These are phyloP conservation scores for Melaleuca alternifolia DNA, from an alignment of 345 rosid species.

Conservation along the genomic window DNA sequence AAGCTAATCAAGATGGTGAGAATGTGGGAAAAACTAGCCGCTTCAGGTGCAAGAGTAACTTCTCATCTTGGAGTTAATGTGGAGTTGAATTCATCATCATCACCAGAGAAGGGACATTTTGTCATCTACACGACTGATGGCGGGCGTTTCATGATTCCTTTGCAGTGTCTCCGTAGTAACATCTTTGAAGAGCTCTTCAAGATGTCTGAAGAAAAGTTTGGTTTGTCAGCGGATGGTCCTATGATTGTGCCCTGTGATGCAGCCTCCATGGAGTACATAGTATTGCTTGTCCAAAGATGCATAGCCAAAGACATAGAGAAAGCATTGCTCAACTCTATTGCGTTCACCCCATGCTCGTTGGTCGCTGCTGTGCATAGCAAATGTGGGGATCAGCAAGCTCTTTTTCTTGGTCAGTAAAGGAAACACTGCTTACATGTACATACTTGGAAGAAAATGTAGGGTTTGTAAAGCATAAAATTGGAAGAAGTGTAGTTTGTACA, in stretches of 20 bases:
- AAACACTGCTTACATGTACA: not conserved
- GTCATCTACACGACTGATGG: not conserved
- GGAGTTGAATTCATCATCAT: not conserved
- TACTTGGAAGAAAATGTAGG: not conserved
- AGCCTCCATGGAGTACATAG: conserved; percentile 4
- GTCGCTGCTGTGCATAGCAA: not conserved
- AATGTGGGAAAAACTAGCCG: no score
- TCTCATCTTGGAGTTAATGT: no score
- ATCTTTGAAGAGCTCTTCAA: not conserved
- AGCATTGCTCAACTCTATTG: not conserved
- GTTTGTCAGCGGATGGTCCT: conserved; percentile 8
- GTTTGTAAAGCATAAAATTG: not conserved
- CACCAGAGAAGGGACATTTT: not conserved
- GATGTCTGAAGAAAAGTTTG: conserved; percentile 6
- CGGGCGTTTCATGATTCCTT: not conserved
- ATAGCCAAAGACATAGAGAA: not conserved
- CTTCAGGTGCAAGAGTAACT: no score
- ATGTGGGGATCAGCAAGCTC: not conserved
- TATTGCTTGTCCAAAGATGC: not conserved
- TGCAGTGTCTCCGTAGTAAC: not conserved
- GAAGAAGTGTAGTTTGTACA: no score
- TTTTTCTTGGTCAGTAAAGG: not conserved
- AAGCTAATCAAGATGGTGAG: no score
- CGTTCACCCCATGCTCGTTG: not conserved
- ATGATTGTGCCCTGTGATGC: conserved; percentile 16